A percentile compares a stretch with the other conserved stretches of the same genome.
Conservation (phyloP, 1,284 basidiomycete genomes). For the Apiotrichum sp. region DNA sequence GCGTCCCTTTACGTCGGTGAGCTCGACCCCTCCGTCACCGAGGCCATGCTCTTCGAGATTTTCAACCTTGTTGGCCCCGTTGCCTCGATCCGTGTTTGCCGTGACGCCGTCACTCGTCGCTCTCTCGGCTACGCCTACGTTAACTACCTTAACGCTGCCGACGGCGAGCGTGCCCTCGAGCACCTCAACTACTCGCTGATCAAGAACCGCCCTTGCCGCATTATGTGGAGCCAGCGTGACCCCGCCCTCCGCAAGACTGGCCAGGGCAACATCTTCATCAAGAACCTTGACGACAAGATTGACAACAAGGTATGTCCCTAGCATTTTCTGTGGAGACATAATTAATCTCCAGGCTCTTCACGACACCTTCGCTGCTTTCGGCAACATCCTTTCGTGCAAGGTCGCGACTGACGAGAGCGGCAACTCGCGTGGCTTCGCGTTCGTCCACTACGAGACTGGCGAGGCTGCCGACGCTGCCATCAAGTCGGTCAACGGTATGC, state of each 20-base stretch:
- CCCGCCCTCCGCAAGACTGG: conserved; percentile 98
- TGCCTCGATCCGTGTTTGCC: conserved; percentile 98
- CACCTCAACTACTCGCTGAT: conserved; percentile 99
- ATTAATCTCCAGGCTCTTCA: conserved; percentile 69
- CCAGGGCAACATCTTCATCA: conserved; percentile 99
- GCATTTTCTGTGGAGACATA: neutral
- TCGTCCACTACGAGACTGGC: conserved; percentile 85
- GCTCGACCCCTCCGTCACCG: conserved; percentile 93
- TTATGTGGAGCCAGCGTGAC: conserved; percentile 99
- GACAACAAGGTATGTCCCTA: conserved; percentile 83
- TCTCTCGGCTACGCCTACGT: conserved; percentile 99
- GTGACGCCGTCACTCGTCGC: conserved; percentile 98
- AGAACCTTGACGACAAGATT: conserved; percentile 96
- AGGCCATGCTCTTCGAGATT: conserved; percentile 99
- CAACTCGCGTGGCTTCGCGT: conserved; percentile 83
- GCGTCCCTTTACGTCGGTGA: conserved; percentile 99
- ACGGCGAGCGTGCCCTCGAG: conserved; percentile 99
- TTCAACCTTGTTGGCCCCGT: conserved; percentile 99
- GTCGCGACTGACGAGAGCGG: conserved; percentile 92
- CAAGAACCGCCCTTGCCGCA: conserved; percentile 97
- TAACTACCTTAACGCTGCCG: conserved; percentile 92
- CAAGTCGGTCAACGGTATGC: conserved; percentile 98
- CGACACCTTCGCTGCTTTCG: conserved; percentile 98
- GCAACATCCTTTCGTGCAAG: conserved; percentile 98
- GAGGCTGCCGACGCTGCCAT: conserved; percentile 95